Base-by-base conservation (phyloP, 169 alveolate genomes). In the Eimeria brunetti region DNA sequence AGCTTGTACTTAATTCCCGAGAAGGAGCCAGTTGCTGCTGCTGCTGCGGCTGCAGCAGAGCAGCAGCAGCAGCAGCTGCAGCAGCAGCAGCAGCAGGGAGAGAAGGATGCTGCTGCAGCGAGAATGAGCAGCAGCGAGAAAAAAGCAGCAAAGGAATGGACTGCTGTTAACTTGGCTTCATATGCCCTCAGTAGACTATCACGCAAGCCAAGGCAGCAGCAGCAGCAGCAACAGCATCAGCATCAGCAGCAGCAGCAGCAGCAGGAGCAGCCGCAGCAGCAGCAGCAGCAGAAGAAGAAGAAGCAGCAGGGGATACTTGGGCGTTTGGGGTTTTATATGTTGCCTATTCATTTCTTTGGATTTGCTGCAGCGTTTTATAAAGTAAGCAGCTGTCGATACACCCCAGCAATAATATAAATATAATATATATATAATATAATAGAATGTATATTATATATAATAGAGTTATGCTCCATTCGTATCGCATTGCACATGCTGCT, bases 1-100 rank as follows among this genome's bases (percentile, higher is more conserved):
- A 22, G 41, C 18, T 38, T 86, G 83, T 86, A 86, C 73, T 60
- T 86, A 38, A 38, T 62, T 33, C 92, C 92, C 3, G 64, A 58
- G 22, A 20, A 64, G 24, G 33, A 30, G 46, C 6, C 22, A 36
- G 20, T 0, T 14, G 81, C 7, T 71, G 81, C 14, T 9, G 41
- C 46, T 1, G 49, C 49, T 71, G n/a, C 81, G 9, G 20, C 86
- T 33, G 49, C 78, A 69, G 78, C 46, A 22, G 38, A 18, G 0
- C n/a, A 2, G 33, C 81, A 62, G 71, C 81, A 38, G 6, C 81
- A 14, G 81, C 81, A 7, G 64, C 64, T 12, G 64, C 64, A 56
- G 64, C 64, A 56, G 64, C 11, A 56, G 22, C 64, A 56, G 64
- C 64, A 56, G 64, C 64, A 56, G 22, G 22, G 22, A 16, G n/a